A percentile compares a stretch with the other conserved stretches of the same genome.
These are phyloP conservation scores for Coemansia sp. DNA, from an alignment of 192 early-diverging fungal genomes.

Conservation along the genomic window DNA sequence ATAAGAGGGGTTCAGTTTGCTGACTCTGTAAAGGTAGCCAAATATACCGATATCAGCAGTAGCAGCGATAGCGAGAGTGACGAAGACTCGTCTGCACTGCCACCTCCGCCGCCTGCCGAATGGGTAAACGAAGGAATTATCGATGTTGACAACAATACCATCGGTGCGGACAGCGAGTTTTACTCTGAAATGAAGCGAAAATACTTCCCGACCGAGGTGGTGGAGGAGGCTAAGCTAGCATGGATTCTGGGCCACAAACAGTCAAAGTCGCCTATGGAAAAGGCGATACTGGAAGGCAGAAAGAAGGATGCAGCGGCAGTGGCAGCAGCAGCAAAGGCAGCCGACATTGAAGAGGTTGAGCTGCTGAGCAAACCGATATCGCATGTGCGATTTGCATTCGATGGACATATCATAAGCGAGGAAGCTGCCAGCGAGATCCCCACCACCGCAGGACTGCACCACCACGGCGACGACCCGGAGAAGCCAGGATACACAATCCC, in stretches of 20 bases:
- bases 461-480: slow-evolving; percentile 84
- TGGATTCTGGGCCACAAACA: slow-evolving; percentile 55
- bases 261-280: slow-evolving; percentile 45
- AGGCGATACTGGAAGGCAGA: slow-evolving; percentile 13
- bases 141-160: slow-evolving; percentile 36
- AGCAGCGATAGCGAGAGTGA: slow-evolving; percentile 12
- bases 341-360: background rate
- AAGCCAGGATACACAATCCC: slow-evolving; percentile 83
- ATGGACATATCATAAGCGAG: slow-evolving; percentile 67
- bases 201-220: slow-evolving; percentile 37
- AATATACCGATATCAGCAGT: slow-evolving; percentile 4
- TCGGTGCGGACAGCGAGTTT: slow-evolving; percentile 36
- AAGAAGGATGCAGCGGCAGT: slow-evolving; percentile 9
- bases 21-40: slow-evolving; percentile 9
- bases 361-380: slow-evolving; percentile 39
- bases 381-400: slow-evolving; percentile 76
- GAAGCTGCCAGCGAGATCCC: slow-evolving; percentile 54
- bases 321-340: background rate
- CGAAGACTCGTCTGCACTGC: slow-evolving; percentile 16
- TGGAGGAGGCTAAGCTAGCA: slow-evolving; percentile 55
- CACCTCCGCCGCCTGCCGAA: slow-evolving; percentile 40
- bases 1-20: slow-evolving; percentile 29
- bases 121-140: slow-evolving; percentile 25
- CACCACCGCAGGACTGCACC: slow-evolving; percentile 73
- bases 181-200: slow-evolving; percentile 41